These are phyloP conservation scores for Circinella umbellata DNA, from an alignment of 371 early-diverging fungal species.

Conservation along the genomic window DNA sequence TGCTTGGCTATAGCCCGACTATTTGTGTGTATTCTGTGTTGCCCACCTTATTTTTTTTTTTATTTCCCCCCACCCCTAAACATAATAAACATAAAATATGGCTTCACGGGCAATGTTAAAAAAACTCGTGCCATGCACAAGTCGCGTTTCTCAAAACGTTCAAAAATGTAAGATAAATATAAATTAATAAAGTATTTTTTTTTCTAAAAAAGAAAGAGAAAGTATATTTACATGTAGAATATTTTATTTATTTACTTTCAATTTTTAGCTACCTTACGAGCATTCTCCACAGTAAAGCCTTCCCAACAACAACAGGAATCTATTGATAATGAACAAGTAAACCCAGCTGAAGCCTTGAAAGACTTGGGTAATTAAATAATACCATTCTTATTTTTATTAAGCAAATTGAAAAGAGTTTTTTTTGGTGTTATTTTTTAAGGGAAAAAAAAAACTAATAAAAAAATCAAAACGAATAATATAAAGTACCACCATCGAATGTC, in stretches of 20 bases:
- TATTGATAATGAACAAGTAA: background rate
- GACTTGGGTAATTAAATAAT: background rate
- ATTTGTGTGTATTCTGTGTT: too few relatives aligned
- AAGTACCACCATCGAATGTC: conserved; percentile 25
- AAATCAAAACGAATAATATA: background rate
- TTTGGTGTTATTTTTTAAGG: background rate
- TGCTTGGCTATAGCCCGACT: too few relatives aligned
- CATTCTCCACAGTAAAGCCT: background rate
- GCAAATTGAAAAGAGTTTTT: too few relatives aligned
- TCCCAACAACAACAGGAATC: conserved; percentile 3
- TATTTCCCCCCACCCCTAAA: background rate
- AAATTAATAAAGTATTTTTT: background rate
- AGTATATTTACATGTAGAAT: background rate
- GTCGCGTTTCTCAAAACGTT: background rate
- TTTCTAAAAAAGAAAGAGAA: too few relatives aligned
- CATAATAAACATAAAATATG: conserved; percentile 3
- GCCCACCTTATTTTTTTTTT: background rate
- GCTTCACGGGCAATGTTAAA: conserved; percentile 5
- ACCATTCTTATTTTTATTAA: background rate
- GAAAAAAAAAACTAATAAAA: background rate
- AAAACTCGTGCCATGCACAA: background rate
- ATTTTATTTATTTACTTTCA: background rate
- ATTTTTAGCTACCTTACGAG: conserved; percentile 1
- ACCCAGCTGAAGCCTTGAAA: background rate
- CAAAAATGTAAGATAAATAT: background rate